Percentiles rank a stretch among this genome's conserved stretches.
phyloP scores from a whole-genome alignment of 805 yeast genomes.

The Candida gorgasii region DNA sequence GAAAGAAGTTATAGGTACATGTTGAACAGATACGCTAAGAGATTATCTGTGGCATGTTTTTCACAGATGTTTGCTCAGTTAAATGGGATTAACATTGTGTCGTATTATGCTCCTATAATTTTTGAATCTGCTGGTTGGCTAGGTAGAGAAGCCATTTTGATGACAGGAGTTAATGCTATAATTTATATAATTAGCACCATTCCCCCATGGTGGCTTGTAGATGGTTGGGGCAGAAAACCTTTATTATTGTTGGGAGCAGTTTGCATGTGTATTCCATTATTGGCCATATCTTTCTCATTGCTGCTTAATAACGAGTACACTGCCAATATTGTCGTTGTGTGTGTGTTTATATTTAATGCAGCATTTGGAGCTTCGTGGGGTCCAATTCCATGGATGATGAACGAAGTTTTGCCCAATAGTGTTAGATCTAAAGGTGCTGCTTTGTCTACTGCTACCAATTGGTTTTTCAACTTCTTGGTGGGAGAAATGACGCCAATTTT shows the following conservation, averaged over 20 bases:
- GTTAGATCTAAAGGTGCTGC: constrained; percentile 91
- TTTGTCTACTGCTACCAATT: constrained; percentile 85
- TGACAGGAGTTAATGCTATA: constrained; percentile 74
- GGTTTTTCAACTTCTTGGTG: constrained; percentile 90
- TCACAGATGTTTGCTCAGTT: constrained; percentile 92
- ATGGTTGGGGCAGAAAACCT: constrained; percentile 90
- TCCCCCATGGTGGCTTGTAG: constrained; percentile 91
- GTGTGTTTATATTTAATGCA: constrained; percentile 79
- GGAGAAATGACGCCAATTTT: constrained; percentile 90
- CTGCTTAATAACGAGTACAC: constrained; percentile 45
- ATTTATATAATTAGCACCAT: constrained; percentile 57
- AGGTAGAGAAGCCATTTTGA: constrained; percentile 81
- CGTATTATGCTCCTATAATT: constrained; percentile 91
- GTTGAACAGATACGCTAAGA: constrained; percentile 70
- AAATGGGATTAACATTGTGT: constrained; percentile 89
- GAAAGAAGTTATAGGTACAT: constrained; percentile 73
- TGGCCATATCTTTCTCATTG: constrained; percentile 59
- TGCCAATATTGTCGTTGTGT: constrained; percentile 68
- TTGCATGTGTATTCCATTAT: constrained; percentile 73
- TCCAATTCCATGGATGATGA: constrained; percentile 90
- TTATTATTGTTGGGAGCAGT: constrained; percentile 76
- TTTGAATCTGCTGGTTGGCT: constrained; percentile 95
- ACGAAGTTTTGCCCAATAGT: constrained; percentile 80
- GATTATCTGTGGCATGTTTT: constrained; percentile 85
- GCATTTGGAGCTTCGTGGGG: constrained; percentile 93